Percentiles rank a stretch among this genome's conserved stretches.
These are phyloP conservation scores for Ceriops decandra DNA, from an alignment of 345 rosid species.

Conservation along the genomic window DNA sequence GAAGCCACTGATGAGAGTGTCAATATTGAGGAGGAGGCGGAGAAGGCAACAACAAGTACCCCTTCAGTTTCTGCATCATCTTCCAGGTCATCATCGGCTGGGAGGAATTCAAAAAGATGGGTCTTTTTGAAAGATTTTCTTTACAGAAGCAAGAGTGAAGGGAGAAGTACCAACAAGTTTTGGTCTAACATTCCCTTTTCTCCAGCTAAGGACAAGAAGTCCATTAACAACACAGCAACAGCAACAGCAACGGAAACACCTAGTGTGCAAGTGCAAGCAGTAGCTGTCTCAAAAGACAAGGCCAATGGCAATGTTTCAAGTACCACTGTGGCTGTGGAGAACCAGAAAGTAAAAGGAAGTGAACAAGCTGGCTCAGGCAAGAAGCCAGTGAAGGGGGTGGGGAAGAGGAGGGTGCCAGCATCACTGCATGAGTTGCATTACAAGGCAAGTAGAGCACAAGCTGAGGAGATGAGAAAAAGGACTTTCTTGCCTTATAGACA, in stretches of 20 bases:
- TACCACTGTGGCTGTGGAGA: slow-evolving; percentile 12
- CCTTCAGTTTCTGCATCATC: slow-evolving; percentile 65
- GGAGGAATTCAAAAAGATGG: slow-evolving; percentile 94
- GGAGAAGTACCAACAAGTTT: slow-evolving; percentile 69
- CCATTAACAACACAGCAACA: not conserved
- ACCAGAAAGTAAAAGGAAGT: slow-evolving; percentile 19
- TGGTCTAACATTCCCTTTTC: slow-evolving; percentile 46
- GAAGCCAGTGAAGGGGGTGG: slow-evolving; percentile 51
- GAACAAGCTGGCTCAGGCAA: slow-evolving; percentile 17
- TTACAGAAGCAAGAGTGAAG: slow-evolving; percentile 85
- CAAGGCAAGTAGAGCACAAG: slow-evolving; percentile 83
- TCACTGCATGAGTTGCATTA: slow-evolving; percentile 95
- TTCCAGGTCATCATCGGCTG: slow-evolving; percentile 82
- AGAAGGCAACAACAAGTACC: slow-evolving; percentile 27
- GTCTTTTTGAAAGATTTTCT: slow-evolving; percentile 82
- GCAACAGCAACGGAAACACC: not conserved
- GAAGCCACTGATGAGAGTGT: slow-evolving; percentile 5
- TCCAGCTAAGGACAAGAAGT: slow-evolving; percentile 56
- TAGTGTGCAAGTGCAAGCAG: not conserved
- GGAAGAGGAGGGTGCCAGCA: slow-evolving; percentile 63
- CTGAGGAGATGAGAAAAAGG: slow-evolving; percentile 95
- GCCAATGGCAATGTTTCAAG: not conserved
- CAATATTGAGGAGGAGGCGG: slow-evolving; percentile 19
- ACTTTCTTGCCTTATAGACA: slow-evolving; percentile 91
- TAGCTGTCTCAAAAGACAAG: slow-evolving; percentile 24